These are phyloP conservation scores for Pseudogymnoascus sp. DNA, from an alignment of 2,329 filamentous ascomycete genomes.

Conservation along the genomic window DNA sequence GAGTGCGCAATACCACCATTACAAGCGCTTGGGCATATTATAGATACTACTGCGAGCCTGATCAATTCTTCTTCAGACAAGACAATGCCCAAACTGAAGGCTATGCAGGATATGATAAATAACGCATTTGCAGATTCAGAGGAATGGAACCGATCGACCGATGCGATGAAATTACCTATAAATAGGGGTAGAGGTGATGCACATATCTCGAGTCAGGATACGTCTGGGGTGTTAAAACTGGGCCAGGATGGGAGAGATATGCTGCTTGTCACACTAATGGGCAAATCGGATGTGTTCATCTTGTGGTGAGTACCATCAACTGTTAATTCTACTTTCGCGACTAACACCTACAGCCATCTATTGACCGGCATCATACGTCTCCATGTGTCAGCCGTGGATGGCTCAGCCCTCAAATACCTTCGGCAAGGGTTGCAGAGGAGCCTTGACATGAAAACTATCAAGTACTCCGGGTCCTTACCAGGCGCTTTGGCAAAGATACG, in stretches of 20 bases:
- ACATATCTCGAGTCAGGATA: conserved; percentile 48
- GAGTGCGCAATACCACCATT: conserved; percentile 58
- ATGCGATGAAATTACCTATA: conserved; percentile 46
- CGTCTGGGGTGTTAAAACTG: conserved; percentile 44
- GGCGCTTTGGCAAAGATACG: conserved; percentile 19
- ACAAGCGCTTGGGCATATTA: conserved; percentile 53
- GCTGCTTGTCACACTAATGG: conserved; percentile 52
- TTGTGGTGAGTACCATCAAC: not conserved
- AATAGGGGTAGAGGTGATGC: conserved; percentile 39
- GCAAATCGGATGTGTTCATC: conserved; percentile 42
- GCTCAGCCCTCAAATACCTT: conserved; percentile 47
- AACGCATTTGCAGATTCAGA: conserved; percentile 32
- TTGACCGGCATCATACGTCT: conserved; percentile 45
- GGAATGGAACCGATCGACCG: conserved; percentile 29
- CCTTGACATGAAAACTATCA: conserved; percentile 11
- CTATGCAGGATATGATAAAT: conserved; percentile 55
- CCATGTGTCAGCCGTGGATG: conserved; percentile 41
- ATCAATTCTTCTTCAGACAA: conserved; percentile 51
- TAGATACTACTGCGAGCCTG: conserved; percentile 63
- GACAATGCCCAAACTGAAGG: conserved; percentile 50
- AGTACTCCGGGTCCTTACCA: conserved; percentile 29
- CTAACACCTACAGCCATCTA: conserved; percentile 37
- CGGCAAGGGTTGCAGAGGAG: conserved; percentile 46
- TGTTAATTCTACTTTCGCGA: conserved; percentile 20
- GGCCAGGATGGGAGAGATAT: conserved; percentile 41